Percentiles rank a stretch among this genome's conserved stretches.
Evolutionary conservation across 441 rosid genomes (phyloP).

Genomic region (Breynia disticha): DNA sequence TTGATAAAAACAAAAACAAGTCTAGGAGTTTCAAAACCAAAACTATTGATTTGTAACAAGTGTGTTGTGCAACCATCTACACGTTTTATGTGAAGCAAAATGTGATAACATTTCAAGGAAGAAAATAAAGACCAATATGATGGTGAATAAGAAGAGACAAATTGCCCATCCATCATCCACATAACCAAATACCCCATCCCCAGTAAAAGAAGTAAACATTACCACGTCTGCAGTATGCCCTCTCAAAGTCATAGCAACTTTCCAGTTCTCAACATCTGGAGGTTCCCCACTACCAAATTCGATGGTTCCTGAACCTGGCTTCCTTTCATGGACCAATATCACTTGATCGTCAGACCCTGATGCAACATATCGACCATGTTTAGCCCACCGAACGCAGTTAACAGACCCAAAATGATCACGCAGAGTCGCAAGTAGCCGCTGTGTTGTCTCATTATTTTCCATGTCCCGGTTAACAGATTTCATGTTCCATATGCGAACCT

Average conservation of each 20-base stretch:
- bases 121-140: too few relatives aligned
- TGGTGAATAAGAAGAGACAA: too few relatives aligned
- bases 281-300: slow-evolving; percentile 99
- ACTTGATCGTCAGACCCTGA: slow-evolving; percentile 97
- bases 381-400: slow-evolving; percentile 98
- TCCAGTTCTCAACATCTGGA: slow-evolving; percentile 97
- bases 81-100: not conserved
- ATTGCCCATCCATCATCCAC: too few relatives aligned
- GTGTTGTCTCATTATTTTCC: slow-evolving; percentile 45
- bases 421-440: slow-evolving; percentile 87
- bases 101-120: too few relatives aligned
- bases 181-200: too few relatives aligned
- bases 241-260: slow-evolving; percentile 86
- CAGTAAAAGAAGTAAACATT: slow-evolving; percentile 25
- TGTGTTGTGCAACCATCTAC: not conserved
- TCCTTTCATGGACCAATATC: slow-evolving; percentile 82
- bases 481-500: slow-evolving; percentile 96
- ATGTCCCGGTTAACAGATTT: slow-evolving; percentile 64
- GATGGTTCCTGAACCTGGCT: slow-evolving; percentile 95
- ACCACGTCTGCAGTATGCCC: slow-evolving; percentile 99
- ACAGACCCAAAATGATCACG: slow-evolving; percentile 98
- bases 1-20: not conserved
- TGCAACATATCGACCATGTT: slow-evolving; percentile 79
- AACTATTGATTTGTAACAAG: too few relatives aligned
- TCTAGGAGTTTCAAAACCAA: not conserved